phyloP scores from a whole-genome alignment of 169 alveolate species.

The Eimeria praecox region DNA sequence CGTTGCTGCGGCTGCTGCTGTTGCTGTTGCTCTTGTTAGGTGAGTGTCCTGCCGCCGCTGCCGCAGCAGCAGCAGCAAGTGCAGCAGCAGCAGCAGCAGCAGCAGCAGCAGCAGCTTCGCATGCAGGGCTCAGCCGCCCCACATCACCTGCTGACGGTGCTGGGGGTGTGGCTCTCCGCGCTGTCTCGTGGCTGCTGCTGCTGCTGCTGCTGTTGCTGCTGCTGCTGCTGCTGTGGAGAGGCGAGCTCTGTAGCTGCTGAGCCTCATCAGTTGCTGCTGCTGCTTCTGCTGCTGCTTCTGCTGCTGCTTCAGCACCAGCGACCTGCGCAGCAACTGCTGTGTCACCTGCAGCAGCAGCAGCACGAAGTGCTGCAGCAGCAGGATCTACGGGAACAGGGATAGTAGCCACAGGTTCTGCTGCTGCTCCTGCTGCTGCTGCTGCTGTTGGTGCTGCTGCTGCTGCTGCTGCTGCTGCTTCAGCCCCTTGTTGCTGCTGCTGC shows the following conservation, averaged over 20 bases:
- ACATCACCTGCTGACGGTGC: background rate
- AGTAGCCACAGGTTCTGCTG: constrained; percentile 12
- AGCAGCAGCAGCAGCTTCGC: constrained; percentile 12
- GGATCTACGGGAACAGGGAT: background rate
- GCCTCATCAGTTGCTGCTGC: background rate
- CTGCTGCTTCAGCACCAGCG: background rate
- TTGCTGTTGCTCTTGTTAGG: background rate
- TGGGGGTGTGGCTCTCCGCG: background rate
- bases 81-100: constrained; percentile 6
- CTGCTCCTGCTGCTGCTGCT: constrained; percentile 51
- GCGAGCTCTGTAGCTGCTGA: background rate
- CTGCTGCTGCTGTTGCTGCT: background rate
- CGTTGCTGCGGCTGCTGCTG: constrained; percentile 17
- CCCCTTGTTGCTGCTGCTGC: constrained; percentile 2
- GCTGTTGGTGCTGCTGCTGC: constrained; percentile 37
- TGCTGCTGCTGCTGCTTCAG: background rate
- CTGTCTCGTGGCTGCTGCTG: background rate
- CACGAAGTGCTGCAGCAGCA: background rate
- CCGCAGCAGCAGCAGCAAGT: background rate
- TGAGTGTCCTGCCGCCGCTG: background rate
- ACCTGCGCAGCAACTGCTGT: background rate
- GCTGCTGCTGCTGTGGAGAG: background rate
- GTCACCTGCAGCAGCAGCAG: background rate
- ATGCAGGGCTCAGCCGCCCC: background rate
- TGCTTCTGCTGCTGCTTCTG: background rate